Conservation (phyloP, 2,329 filamentous ascomycete genomes). For the Monilinia fructicola region DNA sequence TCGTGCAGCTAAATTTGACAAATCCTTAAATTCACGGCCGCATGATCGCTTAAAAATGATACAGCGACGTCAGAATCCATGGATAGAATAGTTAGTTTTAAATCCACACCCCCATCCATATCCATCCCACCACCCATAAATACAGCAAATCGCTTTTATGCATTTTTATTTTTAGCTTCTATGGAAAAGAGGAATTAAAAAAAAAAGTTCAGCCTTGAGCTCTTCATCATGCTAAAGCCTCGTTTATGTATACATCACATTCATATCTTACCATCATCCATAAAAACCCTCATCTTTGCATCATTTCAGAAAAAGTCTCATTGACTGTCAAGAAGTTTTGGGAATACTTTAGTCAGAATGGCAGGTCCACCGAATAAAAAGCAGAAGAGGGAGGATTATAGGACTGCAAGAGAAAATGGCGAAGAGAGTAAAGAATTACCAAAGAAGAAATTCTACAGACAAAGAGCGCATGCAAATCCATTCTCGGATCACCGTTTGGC, state of each 20-base stretch:
- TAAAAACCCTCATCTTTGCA: not conserved
- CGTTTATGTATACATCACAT: not conserved
- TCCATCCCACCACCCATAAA: not conserved
- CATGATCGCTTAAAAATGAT: not conserved
- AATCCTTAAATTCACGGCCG: not conserved
- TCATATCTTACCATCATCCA: not conserved
- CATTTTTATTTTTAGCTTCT: not conserved
- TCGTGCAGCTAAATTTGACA: not conserved
- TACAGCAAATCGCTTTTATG: too few species aligned
- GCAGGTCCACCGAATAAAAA: constrained; percentile 54
- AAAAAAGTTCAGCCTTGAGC: constrained; percentile 25
- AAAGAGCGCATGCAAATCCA: constrained; percentile 94
- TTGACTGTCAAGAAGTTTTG: constrained; percentile 16
- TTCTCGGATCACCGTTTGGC: constrained; percentile 90
- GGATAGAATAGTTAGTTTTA: not conserved
- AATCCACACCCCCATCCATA: not conserved
- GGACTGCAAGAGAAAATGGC: constrained; percentile 53
- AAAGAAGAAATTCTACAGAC: constrained; percentile 93
- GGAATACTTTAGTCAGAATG: constrained; percentile 39
- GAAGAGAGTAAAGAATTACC: constrained; percentile 56
- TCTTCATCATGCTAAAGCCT: constrained; percentile 21
- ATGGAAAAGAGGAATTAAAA: not conserved
- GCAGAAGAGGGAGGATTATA: constrained; percentile 66
- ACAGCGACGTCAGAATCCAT: not conserved
- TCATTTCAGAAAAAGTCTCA: not conserved